These are phyloP conservation scores for Penicillium sclerotigenum DNA, from an alignment of 2,329 filamentous ascomycete species.

Conservation along the genomic window DNA sequence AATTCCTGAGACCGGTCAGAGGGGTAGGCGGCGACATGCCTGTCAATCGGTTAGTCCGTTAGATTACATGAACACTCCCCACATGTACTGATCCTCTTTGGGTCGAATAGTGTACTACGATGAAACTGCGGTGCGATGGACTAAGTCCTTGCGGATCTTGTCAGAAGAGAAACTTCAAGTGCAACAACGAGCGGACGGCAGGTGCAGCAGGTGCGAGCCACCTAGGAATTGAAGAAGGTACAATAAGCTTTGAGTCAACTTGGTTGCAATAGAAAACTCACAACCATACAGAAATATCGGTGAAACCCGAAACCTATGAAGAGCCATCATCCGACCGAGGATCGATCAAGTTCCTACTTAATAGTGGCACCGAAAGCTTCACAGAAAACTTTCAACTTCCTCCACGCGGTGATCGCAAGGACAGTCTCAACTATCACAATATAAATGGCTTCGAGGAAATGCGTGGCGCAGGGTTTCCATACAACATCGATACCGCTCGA, in stretches of 20 bases:
- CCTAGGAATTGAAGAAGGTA: slow-evolving; percentile 21
- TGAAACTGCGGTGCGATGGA: slow-evolving; percentile 50
- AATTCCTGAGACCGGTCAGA: slow-evolving; percentile 46
- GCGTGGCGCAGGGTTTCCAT: slow-evolving; percentile 17
- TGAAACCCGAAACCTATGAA: slow-evolving; percentile 27
- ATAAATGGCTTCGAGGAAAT: slow-evolving; percentile 27
- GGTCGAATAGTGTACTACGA: slow-evolving; percentile 42
- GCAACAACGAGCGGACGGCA: slow-evolving; percentile 35
- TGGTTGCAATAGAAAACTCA: not conserved
- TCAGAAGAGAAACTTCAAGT: slow-evolving; percentile 42
- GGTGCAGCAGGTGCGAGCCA: slow-evolving; percentile 13
- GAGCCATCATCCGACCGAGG: slow-evolving; percentile 41
- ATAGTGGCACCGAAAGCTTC: slow-evolving; percentile 47
- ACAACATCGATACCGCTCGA: slow-evolving; percentile 11
- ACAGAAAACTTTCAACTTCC: slow-evolving; percentile 46
- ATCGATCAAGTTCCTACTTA: slow-evolving; percentile 48
- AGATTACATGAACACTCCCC: not conserved
- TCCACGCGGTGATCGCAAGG: slow-evolving; percentile 37
- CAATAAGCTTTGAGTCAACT: not conserved
- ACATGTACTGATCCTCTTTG: not conserved
- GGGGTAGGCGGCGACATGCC: slow-evolving; percentile 47
- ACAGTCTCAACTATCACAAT: slow-evolving; percentile 38
- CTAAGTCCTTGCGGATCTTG: slow-evolving; percentile 45
- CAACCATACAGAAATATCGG: slow-evolving; percentile 15
- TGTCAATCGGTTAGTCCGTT: slow-evolving; percentile 43